Evolutionary conservation across 1,139 yeast genomes (phyloP), one percentile per base, ranked within the genome.

Genomic region (Entelexis sorbosivorans): DNA sequence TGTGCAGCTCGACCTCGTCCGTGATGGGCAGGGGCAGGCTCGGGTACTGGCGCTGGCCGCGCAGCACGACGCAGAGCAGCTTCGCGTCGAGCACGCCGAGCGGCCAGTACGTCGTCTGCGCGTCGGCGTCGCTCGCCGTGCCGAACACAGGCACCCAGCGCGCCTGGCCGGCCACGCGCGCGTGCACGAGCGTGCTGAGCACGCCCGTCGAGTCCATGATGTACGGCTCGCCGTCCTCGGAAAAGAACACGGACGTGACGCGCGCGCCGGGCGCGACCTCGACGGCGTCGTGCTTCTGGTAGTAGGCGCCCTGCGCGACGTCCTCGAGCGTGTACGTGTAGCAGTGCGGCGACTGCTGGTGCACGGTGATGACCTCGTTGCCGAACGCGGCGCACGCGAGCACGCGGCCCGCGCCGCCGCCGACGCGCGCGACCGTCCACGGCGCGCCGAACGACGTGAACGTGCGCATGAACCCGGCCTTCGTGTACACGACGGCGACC

Each of bases 111-210:
- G 53, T 72, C 11, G 24, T 38, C 42, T 22, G 31, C 31, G 14
- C 71, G 47, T 70, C 69, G 47, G 74, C 77, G 10, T 77, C 74
- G 29, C 82, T 75, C 2, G 78, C 79, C 26, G 87, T 74, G 63
- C 86, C 85, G 53, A 89, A 69, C n/a, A 89, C 63, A 1, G 97
- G 97, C 11, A 86, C 73, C 96, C 97, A 91, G 59, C 79, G 74
- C 3, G 95, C 81, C 64, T 88, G 93, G 46, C 76, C 69, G 1
- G 83, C 71, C 13, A 59, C 61, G 61, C 96, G 73, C 96, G 97
- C 89, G 57, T 81, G 77, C 26, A 81, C 73, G 40, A 91, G 70
- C 0, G 84, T 76, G 36, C 84, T 66, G 44, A 91, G 70, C 3
- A 82, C 75, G 55, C 88, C 88, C 58, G 82, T 88, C 13, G 81